phyloP scores from a whole-genome alignment of 345 rosid species.

The Arabidopsis arenosa region DNA sequence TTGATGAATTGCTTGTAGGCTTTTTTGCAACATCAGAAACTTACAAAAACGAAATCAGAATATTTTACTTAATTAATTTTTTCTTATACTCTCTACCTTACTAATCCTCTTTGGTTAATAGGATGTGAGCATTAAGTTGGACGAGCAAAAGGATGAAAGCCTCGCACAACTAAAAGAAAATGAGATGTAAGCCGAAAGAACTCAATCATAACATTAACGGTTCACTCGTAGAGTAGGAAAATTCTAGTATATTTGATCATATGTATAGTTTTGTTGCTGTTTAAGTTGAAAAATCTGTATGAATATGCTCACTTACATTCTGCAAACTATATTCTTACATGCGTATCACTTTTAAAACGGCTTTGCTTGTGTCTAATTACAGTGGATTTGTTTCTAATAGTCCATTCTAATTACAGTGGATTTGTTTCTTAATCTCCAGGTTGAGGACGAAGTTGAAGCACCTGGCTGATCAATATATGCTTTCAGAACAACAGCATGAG shows the following conservation, averaged over 20 bases:
- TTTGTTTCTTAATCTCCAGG: slow-evolving; percentile 56
- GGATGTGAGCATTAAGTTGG: slow-evolving; percentile 92
- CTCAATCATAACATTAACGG: neutral
- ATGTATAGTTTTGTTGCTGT: neutral
- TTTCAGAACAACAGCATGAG: slow-evolving; percentile 79
- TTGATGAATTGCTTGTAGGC: slow-evolving; percentile 13
- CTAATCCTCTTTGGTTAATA: slow-evolving; percentile 43
- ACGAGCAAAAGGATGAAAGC: slow-evolving; percentile 85
- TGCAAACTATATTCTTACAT: neutral
- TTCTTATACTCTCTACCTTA: neutral
- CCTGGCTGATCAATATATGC: slow-evolving; percentile 82
- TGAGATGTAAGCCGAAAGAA: slow-evolving; percentile 70
- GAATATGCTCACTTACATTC: slow-evolving; percentile 2
- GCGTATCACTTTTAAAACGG: neutral
- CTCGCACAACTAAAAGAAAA: slow-evolving; percentile 88
- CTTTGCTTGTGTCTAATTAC: slow-evolving; percentile 1
- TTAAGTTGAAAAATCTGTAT: neutral
- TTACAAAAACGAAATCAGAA: neutral
- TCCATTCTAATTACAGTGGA: neutral
- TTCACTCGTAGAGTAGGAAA: neutral
- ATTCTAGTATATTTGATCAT: neutral
- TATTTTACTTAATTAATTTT: neutral
- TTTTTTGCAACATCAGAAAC: slow-evolving; percentile 18
- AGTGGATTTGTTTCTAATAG: slow-evolving; percentile 23
- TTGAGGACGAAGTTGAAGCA: slow-evolving; percentile 81